These are phyloP conservation scores for Peniophora sp. DNA, from an alignment of 1,284 basidiomycete genomes.

Conservation along the genomic window DNA sequence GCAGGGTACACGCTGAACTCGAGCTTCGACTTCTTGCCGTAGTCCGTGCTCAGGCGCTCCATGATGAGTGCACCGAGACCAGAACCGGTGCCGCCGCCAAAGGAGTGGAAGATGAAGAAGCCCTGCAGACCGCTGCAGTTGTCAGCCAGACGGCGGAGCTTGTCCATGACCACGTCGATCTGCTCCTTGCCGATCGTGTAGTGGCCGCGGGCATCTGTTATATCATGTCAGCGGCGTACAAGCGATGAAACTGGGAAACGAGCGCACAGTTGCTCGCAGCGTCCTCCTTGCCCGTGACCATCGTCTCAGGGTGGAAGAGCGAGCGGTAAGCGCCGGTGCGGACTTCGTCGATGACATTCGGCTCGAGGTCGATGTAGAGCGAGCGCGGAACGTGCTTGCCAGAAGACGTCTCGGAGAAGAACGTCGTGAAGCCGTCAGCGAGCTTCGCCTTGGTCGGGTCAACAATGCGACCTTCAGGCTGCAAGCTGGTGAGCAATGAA, in stretches of 20 bases:
- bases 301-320: slow-evolving; percentile 98
- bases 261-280: slow-evolving; percentile 95
- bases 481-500: slow-evolving; percentile 7
- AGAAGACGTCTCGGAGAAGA: slow-evolving; percentile 88
- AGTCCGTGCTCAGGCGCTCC: slow-evolving; percentile 95
- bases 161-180: slow-evolving; percentile 91
- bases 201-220: slow-evolving; percentile 87
- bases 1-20: slow-evolving; percentile 99
- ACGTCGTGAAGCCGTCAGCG: slow-evolving; percentile 95
- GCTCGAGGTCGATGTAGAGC: slow-evolving; percentile 96
- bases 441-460: slow-evolving; percentile 67
- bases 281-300: slow-evolving; percentile 98
- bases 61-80: slow-evolving; percentile 98
- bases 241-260: background rate
- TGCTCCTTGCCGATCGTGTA: slow-evolving; percentile 98
- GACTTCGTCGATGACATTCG: slow-evolving; percentile 97
- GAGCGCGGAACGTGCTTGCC: slow-evolving; percentile 99
- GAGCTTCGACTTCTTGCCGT: slow-evolving; percentile 99
- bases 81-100: slow-evolving; percentile 98
- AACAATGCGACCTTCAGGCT: slow-evolving; percentile 89
- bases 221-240: background rate
- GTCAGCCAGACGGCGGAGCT: slow-evolving; percentile 92
- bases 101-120: slow-evolving; percentile 99
- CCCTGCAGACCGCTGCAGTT: slow-evolving; percentile 98
- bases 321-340: slow-evolving; percentile 91